A percentile compares a stretch with the other conserved stretches of the same genome.
phyloP scores from a whole-genome alignment of 805 yeast genomes.

The Wickerhamiella domercqiae region DNA sequence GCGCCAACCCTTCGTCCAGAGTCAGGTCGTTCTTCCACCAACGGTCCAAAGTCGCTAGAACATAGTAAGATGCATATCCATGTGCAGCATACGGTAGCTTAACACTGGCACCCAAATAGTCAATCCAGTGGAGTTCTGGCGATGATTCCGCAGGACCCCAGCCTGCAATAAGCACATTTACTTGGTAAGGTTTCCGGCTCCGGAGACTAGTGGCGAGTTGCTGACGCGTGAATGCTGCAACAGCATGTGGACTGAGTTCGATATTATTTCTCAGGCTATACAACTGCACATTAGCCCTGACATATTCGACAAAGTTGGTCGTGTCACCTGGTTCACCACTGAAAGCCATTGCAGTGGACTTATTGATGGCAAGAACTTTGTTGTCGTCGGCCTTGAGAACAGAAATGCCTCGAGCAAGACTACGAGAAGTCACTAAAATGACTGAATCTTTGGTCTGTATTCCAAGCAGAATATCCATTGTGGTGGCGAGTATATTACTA shows the following conservation, averaged over 20 bases:
- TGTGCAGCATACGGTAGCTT: conserved; percentile 94
- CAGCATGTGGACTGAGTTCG: conserved; percentile 72
- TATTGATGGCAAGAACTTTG: conserved; percentile 60
- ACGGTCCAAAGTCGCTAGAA: conserved; percentile 77
- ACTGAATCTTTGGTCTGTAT: conserved; percentile 69
- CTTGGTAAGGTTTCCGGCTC: conserved; percentile 93
- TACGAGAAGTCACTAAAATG: conserved; percentile 84
- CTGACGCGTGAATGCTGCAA: conserved; percentile 76
- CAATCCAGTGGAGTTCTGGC: conserved; percentile 75
- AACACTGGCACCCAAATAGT: conserved; percentile 82
- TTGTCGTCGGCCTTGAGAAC: conserved; percentile 64
- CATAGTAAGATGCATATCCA: conserved; percentile 95
- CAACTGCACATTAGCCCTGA: conserved; percentile 83
- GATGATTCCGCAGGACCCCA: conserved; percentile 41
- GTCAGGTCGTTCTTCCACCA: conserved; percentile 70
- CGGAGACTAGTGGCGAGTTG: conserved; percentile 78
- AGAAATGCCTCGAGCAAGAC: conserved; percentile 81
- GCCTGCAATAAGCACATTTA: conserved; percentile 79
- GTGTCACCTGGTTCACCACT: conserved; percentile 97
- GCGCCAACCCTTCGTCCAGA: conserved; percentile 59
- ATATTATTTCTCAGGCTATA: conserved; percentile 70
- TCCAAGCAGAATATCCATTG: conserved; percentile 85
- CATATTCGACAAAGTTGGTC: conserved; percentile 83
- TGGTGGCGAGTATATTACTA: too few relatives aligned
- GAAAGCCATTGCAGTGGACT: conserved; percentile 69